Evolutionary conservation across 768 basidiomycete genomes (phyloP).

Genomic region (Steccherinum ochraceum): DNA sequence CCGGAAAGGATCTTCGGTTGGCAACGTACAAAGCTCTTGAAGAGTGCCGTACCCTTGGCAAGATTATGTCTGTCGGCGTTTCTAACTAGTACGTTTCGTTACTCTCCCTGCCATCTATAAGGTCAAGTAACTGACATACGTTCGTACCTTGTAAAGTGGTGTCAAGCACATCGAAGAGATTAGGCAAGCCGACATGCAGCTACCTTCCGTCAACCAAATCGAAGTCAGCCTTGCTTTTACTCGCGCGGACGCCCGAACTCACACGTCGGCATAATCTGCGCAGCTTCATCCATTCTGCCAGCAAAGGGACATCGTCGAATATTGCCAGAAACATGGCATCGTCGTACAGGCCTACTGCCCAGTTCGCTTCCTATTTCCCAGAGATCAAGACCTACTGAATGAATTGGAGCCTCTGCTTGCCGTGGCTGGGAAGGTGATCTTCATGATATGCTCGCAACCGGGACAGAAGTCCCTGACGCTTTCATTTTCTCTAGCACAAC

Average conservation of each 20-base stretch:
- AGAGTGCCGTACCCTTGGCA: conserved; percentile 28
- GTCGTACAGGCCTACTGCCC: conserved; percentile 51
- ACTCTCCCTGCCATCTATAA: not conserved
- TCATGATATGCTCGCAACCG: too few relatives aligned
- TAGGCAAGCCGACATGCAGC: conserved; percentile 46
- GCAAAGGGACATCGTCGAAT: conserved; percentile 71
- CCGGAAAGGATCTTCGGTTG: conserved; percentile 32
- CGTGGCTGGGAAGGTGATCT: too few relatives aligned
- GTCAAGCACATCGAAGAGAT: conserved; percentile 76
- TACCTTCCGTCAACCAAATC: conserved; percentile 77
- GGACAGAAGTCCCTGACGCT: too few relatives aligned
- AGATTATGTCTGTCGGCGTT: conserved; percentile 35
- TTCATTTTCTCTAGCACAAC: conserved; percentile 25
- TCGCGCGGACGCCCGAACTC: not conserved
- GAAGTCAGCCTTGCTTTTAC: conserved; percentile 41
- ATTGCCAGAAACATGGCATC: conserved; percentile 37
- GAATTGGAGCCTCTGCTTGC: too few relatives aligned
- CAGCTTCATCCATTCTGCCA: conserved; percentile 83
- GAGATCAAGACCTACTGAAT: too few relatives aligned
- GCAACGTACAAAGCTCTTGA: conserved; percentile 34
- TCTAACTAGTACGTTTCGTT: conserved; percentile 44
- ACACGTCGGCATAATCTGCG: not conserved
- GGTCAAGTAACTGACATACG: not conserved
- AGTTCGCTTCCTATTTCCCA: too few relatives aligned
- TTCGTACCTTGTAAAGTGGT: conserved; percentile 36